Evolutionary conservation across 768 basidiomycete genomes (phyloP).

Genomic region (Mycena belliarum): DNA sequence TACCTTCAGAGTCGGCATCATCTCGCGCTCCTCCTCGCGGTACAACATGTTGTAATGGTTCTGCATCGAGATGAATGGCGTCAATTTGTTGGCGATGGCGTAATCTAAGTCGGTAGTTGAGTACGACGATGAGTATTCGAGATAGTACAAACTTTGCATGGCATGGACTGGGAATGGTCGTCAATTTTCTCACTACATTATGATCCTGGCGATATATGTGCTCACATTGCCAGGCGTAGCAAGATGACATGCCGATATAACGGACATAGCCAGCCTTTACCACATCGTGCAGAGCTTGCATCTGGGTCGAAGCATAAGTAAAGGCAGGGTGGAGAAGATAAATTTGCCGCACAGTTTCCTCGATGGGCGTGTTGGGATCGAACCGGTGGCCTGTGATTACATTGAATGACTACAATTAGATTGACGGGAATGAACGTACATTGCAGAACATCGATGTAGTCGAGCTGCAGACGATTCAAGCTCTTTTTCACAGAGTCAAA

Average conservation of each 20-base stretch:
- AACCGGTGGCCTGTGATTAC: conserved; percentile 2
- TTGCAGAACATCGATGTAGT: conserved; percentile 77
- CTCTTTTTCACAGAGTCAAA: conserved; percentile 66
- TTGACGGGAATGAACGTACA: conserved; percentile 38
- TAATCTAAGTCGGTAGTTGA: neutral
- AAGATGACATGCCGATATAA: conserved; percentile 5
- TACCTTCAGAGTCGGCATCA: conserved; percentile 1
- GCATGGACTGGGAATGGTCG: neutral
- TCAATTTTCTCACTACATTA: too few species aligned
- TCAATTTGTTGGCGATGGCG: conserved; percentile 5
- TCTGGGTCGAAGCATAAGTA: neutral
- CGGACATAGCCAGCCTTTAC: conserved; percentile 1
- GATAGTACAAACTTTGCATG: neutral
- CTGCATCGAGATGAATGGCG: conserved; percentile 11
- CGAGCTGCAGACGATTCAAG: conserved; percentile 66
- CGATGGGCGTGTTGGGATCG: conserved; percentile 4
- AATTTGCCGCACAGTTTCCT: neutral
- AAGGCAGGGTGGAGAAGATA: neutral
- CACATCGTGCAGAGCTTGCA: conserved; percentile 10
- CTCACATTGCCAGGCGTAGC: conserved; percentile 4
- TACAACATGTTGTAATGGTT: conserved; percentile 4
- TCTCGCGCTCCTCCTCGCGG: conserved; percentile 3
- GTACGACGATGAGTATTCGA: neutral
- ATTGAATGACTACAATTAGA: neutral
- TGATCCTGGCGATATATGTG: neutral